A percentile compares a stretch with the other conserved stretches of the same genome.
phyloP scores from a whole-genome alignment of 495 filamentous ascomycete genomes.

The Hypoxylon perforatum region DNA sequence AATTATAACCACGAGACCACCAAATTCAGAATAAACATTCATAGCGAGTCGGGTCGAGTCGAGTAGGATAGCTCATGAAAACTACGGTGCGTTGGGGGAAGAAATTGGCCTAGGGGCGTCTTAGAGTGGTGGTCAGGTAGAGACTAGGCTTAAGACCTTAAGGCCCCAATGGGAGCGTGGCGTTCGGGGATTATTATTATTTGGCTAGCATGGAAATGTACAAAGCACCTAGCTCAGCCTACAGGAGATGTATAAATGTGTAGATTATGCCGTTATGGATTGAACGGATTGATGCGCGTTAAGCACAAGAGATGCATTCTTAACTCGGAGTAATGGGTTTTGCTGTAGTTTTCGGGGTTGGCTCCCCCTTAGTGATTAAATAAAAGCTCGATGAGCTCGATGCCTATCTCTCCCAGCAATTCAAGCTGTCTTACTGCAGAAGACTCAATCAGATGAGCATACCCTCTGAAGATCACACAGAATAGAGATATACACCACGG shows the following conservation, averaged over 20 bases:
- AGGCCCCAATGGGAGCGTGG: conserved; percentile 34
- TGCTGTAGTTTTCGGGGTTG: no score
- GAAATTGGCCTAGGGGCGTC: conserved; percentile 3
- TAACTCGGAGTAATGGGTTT: background rate
- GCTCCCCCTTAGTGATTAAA: no score
- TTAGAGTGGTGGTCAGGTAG: conserved; percentile 8
- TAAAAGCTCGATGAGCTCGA: no score
- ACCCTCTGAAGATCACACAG: no score
- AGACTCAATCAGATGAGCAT: no score
- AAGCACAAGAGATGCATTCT: conserved; percentile 11
- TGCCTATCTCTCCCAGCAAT: no score
- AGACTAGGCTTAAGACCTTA: conserved; percentile 19
- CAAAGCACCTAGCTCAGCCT: conserved; percentile 30
- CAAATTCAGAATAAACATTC: background rate
- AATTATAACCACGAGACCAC: background rate
- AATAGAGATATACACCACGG: no score
- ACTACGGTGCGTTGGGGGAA: background rate
- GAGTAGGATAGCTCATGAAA: conserved; percentile 5
- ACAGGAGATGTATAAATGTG: conserved; percentile 39
- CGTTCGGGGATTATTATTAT: conserved; percentile 36
- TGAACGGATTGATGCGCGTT: conserved; percentile 13
- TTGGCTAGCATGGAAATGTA: conserved; percentile 39
- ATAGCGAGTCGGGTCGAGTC: background rate
- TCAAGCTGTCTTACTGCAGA: no score
- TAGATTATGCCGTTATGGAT: conserved; percentile 30